Base-by-base conservation (phyloP, 73 alveolate species). In the Diophrys sp. region DNA sequence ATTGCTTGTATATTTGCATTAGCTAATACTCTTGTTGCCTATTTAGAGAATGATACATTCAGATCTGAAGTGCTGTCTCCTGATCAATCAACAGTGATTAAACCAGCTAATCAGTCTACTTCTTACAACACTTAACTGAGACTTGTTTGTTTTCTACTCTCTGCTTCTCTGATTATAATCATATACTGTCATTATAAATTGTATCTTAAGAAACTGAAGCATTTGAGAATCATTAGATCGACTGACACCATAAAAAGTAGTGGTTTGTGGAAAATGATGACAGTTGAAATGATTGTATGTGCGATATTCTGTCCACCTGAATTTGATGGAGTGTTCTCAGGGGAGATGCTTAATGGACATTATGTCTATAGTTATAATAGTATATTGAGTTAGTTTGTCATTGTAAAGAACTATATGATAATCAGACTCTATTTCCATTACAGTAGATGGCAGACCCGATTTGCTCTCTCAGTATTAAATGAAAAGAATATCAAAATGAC, bases 391-490 rank as follows among this genome's bases (percentile, higher is more conserved):
- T 83, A 66, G 71, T 54, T 74, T 11, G 67, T 56, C 24, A 26
- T 87, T 0, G 24, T 82, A 57, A 87, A 80, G 69, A 54, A 74
- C 82, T 83, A 82, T 34, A 31, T 32, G 11, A 0, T 74, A 1
- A 69, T 83, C n/a, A 74, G 94, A 53, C 81, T 87, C 11, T 87
- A 87, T 67, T 75, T 55, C 73, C 94, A 87, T 29, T 87, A 83
- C 70, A 75, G 89, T 0, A 82, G 73, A 33, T 87, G 94, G 88
- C 67, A 84, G 25, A 44, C 85, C 1, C 75, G 79, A 26, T 72
- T 73, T 31, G 84, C 83, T 0, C 5, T 44, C 5, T 44, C 5
- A 44, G 18, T 18, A 44, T 68, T 66, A 53, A 85, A 82, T 1
- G 71, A 87, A 33, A 23, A 56, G 0, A 30, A 67, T 80, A 79